A percentile compares a stretch with the other conserved stretches of the same genome.
Evolutionary conservation across 805 yeast species (phyloP).

Genomic region (Metschnikowia drakensbergensis): DNA sequence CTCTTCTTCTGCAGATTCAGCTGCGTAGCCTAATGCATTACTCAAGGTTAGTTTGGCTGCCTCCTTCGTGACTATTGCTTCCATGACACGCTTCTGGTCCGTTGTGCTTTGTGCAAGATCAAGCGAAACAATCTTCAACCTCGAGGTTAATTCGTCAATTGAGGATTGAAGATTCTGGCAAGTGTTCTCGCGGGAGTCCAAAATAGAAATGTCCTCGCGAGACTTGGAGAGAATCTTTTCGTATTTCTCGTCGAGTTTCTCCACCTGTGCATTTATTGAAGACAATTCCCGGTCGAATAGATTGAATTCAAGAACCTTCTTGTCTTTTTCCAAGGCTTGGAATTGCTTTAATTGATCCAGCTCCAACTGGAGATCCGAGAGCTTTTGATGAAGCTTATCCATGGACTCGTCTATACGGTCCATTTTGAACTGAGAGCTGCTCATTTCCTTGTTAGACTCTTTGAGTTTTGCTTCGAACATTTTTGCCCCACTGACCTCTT

Average conservation of each 20-base stretch:
- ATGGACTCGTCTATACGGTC: conserved; percentile 73
- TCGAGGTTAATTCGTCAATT: conserved; percentile 45
- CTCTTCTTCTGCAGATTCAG: conserved; percentile 26
- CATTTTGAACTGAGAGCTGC: conserved; percentile 62
- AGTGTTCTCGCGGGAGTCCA: conserved; percentile 57
- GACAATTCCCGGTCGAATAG: conserved; percentile 72
- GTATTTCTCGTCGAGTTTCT: conserved; percentile 56
- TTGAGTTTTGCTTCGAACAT: conserved; percentile 78
- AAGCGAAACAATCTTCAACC: conserved; percentile 48
- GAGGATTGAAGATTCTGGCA: conserved; percentile 44
- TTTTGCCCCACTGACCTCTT: conserved; percentile 93
- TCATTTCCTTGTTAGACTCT: conserved; percentile 79
- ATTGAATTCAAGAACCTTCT: conserved; percentile 70
- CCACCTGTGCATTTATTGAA: conserved; percentile 58
- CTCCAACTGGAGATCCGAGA: conserved; percentile 77
- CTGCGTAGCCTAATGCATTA: conserved; percentile 27
- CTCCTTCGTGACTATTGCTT: conserved; percentile 46
- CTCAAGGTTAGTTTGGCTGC: conserved; percentile 44
- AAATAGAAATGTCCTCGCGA: conserved; percentile 48
- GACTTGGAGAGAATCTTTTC: conserved; percentile 49
- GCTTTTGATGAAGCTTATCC: conserved; percentile 61
- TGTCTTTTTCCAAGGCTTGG: conserved; percentile 62
- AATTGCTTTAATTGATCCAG: conserved; percentile 67
- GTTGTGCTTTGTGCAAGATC: conserved; percentile 54
- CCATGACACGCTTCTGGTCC: conserved; percentile 48